A percentile compares a stretch with the other conserved stretches of the same genome.
phyloP scores from a whole-genome alignment of 1,284 basidiomycete genomes.

The Heterobasidion occidentale region DNA sequence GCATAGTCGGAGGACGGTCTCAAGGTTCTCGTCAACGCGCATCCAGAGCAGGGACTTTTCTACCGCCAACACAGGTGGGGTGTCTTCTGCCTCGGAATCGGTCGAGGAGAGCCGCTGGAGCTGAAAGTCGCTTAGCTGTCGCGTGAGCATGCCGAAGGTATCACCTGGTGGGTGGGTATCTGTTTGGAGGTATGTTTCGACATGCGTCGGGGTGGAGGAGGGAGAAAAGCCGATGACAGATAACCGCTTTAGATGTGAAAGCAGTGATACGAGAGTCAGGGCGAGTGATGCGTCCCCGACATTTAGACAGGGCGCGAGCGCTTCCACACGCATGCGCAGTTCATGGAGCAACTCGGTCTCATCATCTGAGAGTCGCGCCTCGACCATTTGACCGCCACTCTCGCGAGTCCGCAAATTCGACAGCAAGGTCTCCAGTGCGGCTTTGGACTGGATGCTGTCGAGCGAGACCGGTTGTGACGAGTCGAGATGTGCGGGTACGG shows the following conservation, averaged over 20 bases:
- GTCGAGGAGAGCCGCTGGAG: constrained; percentile 32
- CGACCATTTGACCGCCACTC: constrained; percentile 33
- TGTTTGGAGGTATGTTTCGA: not conserved
- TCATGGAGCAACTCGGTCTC: constrained; percentile 56
- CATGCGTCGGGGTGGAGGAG: constrained; percentile 8
- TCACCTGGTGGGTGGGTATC: constrained; percentile 22
- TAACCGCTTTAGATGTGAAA: constrained; percentile 58
- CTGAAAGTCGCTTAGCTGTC: constrained; percentile 63
- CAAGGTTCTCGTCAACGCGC: constrained; percentile 65
- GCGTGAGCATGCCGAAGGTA: constrained; percentile 53
- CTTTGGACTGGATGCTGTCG: constrained; percentile 25
- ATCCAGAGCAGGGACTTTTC: constrained; percentile 68
- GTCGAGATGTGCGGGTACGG: constrained; percentile 39
- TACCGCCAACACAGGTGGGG: constrained; percentile 44
- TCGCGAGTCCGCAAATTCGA: constrained; percentile 50
- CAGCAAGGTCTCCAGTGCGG: constrained; percentile 57
- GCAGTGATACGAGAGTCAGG: constrained; percentile 54
- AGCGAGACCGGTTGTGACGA: constrained; percentile 23
- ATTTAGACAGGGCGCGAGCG: constrained; percentile 35
- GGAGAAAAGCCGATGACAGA: constrained; percentile 27
- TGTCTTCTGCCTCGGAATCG: constrained; percentile 5
- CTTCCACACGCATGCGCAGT: constrained; percentile 45
- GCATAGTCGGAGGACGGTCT: constrained; percentile 58
- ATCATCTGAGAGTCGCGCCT: constrained; percentile 29
- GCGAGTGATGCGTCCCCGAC: constrained; percentile 51